Evolutionary conservation across 192 early-diverging fungal genomes (phyloP).

Genomic region (Backusella tuberculispora): DNA sequence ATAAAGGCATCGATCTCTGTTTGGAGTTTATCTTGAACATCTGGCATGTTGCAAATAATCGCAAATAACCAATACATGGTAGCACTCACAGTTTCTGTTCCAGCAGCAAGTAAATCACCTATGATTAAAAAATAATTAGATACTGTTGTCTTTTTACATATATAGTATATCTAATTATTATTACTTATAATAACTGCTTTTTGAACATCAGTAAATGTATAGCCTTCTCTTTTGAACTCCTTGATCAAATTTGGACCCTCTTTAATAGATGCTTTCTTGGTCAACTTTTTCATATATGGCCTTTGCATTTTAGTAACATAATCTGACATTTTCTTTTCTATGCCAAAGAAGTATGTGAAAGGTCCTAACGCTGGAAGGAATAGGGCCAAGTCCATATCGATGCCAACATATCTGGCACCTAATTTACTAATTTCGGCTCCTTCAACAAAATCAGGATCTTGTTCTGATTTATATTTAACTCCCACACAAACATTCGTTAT

Average conservation of each 20-base stretch:
- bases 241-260: conserved; percentile 11
- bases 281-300: background rate
- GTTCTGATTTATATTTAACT: background rate
- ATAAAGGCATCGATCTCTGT: conserved; percentile 27
- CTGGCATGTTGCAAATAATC: conserved; percentile 17
- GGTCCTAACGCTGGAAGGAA: background rate
- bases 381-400: background rate
- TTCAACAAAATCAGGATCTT: conserved; percentile 9
- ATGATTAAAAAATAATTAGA: background rate
- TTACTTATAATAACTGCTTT: background rate
- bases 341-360: background rate
- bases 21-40: conserved; percentile 18
- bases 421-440: background rate
- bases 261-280: background rate
- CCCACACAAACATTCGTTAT: background rate
- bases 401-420: background rate
- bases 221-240: background rate
- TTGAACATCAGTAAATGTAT: background rate
- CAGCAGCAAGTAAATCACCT: conserved; percentile 16
- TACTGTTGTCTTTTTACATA: background rate
- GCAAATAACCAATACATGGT: conserved; percentile 26
- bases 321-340: background rate
- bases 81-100: conserved; percentile 2
- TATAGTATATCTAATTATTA: no score
- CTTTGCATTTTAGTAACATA: background rate